phyloP scores from a whole-genome alignment of 768 basidiomycete species.

The Brasilioporus rufonigricans region DNA sequence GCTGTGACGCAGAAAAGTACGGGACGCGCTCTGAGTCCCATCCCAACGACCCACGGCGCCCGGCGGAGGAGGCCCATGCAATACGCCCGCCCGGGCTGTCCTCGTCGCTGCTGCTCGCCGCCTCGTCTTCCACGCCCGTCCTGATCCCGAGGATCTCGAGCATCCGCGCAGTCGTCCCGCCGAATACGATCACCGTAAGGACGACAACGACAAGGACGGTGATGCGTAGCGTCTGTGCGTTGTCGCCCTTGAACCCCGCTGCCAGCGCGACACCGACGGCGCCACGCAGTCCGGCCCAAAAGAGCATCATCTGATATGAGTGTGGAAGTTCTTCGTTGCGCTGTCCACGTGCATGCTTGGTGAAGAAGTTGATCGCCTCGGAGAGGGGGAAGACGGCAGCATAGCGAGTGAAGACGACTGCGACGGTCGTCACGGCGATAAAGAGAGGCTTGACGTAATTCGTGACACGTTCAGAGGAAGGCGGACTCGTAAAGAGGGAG shows the following conservation, averaged over 20 bases:
- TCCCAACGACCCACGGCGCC: no score
- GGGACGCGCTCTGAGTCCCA: slow-evolving; percentile 22
- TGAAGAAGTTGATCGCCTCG: slow-evolving; percentile 92
- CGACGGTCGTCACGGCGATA: slow-evolving; percentile 86
- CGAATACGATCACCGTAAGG: slow-evolving; percentile 90
- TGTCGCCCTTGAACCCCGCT: slow-evolving; percentile 91
- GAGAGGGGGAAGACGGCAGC: slow-evolving; percentile 95
- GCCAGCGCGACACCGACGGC: slow-evolving; percentile 98
- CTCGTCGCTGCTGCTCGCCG: slow-evolving; percentile 55
- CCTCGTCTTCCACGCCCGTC: slow-evolving; percentile 94
- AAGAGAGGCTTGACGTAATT: slow-evolving; percentile 94
- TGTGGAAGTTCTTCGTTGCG: slow-evolving; percentile 90
- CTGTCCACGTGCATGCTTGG: slow-evolving; percentile 78
- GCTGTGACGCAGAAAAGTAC: slow-evolving; percentile 30
- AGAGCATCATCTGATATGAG: slow-evolving; percentile 99
- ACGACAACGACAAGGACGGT: slow-evolving; percentile 97
- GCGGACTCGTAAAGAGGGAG: slow-evolving; percentile 89
- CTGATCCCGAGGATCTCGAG: slow-evolving; percentile 94
- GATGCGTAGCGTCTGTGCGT: slow-evolving; percentile 85
- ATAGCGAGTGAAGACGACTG: slow-evolving; percentile 93
- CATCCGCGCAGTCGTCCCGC: slow-evolving; percentile 97
- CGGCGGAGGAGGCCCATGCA: no score
- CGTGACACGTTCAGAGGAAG: slow-evolving; percentile 71
- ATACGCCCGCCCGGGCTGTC: slow-evolving; percentile 29
- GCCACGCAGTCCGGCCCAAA: slow-evolving; percentile 96